A percentile compares a stretch with the other conserved stretches of the same genome.
Evolutionary conservation across 2,329 filamentous ascomycete genomes (phyloP).

Genomic region (Chalara sp.): DNA sequence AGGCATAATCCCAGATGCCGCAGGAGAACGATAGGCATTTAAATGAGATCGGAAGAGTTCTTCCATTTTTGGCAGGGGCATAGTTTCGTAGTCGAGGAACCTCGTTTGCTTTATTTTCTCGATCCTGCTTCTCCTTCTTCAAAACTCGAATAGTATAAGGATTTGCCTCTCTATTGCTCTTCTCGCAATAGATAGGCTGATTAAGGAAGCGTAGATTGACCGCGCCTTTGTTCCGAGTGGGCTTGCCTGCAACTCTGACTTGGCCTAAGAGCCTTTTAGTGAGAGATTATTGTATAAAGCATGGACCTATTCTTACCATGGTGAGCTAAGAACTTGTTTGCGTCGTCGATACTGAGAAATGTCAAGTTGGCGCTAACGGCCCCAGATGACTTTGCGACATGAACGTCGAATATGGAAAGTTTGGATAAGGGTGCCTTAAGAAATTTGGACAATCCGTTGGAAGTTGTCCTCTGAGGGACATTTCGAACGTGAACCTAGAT

Average conservation of each 20-base stretch:
- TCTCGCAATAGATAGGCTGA: slow-evolving; percentile 17
- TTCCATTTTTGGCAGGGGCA: background rate
- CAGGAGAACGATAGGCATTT: slow-evolving; percentile 29
- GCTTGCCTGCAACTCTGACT: background rate
- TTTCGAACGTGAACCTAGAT: slow-evolving; percentile 42
- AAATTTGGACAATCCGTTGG: slow-evolving; percentile 33
- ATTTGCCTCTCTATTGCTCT: slow-evolving; percentile 17
- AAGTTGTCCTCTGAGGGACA: slow-evolving; percentile 34
- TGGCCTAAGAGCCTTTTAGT: background rate
- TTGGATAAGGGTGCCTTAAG: slow-evolving; percentile 31
- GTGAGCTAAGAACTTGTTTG: slow-evolving; percentile 33
- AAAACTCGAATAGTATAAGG: slow-evolving; percentile 15
- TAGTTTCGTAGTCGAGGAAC: background rate
- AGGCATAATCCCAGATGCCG: slow-evolving; percentile 38
- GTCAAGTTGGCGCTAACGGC: slow-evolving; percentile 39
- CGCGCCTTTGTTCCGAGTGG: background rate
- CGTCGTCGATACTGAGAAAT: slow-evolving; percentile 34
- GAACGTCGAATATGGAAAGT: slow-evolving; percentile 34
- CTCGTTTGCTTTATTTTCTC: slow-evolving; percentile 4
- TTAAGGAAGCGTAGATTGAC: slow-evolving; percentile 11
- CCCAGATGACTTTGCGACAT: slow-evolving; percentile 35
- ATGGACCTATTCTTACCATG: slow-evolving; percentile 21
- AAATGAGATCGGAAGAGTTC: slow-evolving; percentile 24
- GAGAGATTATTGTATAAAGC: background rate
- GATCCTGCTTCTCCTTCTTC: slow-evolving; percentile 16